Evolutionary conservation across 73 alveolate genomes (phyloP).

Genomic region (Paramecium sonneborni): DNA sequence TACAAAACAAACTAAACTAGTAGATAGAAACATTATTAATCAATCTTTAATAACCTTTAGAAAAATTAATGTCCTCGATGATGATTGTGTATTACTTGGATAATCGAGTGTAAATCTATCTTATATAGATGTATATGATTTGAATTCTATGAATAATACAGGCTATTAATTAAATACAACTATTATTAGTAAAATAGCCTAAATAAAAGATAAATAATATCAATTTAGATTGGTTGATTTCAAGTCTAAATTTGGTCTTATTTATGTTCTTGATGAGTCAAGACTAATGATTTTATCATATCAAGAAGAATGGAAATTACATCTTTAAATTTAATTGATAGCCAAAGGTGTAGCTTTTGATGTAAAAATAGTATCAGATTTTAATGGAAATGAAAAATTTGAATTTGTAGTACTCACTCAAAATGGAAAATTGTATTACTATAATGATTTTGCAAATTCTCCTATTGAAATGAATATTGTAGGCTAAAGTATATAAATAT

Average conservation of each 20-base stretch:
- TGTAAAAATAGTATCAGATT: not conserved
- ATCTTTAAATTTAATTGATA: not conserved
- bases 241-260: not conserved
- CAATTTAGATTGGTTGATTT: not conserved
- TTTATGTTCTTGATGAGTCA: not conserved
- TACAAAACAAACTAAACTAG: not conserved
- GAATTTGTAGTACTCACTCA: not conserved
- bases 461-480: not conserved
- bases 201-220: not conserved
- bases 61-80: not conserved
- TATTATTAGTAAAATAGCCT: not conserved
- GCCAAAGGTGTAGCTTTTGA: not conserved
- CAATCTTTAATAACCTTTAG: not conserved
- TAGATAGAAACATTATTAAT: not conserved
- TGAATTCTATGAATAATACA: not conserved
- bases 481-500: not conserved
- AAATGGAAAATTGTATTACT: not conserved
- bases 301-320: not conserved
- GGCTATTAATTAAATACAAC: not conserved
- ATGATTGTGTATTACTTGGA: not conserved
- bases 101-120: not conserved
- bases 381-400: constrained; percentile 6
- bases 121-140: not conserved
- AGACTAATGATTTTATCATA: not conserved
- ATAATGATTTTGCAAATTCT: not conserved